phyloP scores from a whole-genome alignment of 352 stramenopile species.

The Phytophthora cryptogea region DNA sequence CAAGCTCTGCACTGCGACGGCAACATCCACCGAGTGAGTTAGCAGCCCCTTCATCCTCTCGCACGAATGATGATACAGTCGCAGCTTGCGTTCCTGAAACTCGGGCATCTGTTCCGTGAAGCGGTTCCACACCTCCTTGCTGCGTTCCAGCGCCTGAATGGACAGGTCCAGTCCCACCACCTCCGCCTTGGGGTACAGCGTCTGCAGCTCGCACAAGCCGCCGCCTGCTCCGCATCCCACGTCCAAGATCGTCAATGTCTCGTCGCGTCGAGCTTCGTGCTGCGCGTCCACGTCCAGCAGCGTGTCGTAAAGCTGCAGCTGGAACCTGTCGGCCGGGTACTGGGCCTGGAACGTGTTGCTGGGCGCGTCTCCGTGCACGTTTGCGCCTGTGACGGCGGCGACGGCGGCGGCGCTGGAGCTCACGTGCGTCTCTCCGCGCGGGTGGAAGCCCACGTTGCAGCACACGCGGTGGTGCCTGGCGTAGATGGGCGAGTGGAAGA shows the following conservation, averaged over 20 bases:
- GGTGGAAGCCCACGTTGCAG: conserved; percentile 72
- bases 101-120: conserved; percentile 45
- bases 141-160: conserved; percentile 64
- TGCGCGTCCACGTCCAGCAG: conserved; percentile 48
- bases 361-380: conserved; percentile 13
- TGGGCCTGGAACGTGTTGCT: conserved; percentile 35
- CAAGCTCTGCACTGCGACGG: conserved; percentile 60
- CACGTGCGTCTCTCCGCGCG: conserved; percentile 21
- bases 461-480: conserved; percentile 63
- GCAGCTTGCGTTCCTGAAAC: conserved; percentile 45
- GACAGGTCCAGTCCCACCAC: conserved; percentile 65
- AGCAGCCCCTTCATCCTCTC: conserved; percentile 63
- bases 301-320: conserved; percentile 65
- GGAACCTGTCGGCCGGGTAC: conserved; percentile 44
- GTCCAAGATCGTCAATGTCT: conserved; percentile 57
- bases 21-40: conserved; percentile 59
- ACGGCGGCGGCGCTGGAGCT: conserved; percentile 30
- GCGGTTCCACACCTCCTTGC: conserved; percentile 64
- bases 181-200: conserved; percentile 53
- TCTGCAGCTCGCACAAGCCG: conserved; percentile 65
- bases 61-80: conserved; percentile 68
- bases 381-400: conserved; percentile 14
- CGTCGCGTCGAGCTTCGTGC: conserved; percentile 25
- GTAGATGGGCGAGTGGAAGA: conserved; percentile 77
- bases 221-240: conserved; percentile 68